phyloP scores from a whole-genome alignment of 192 early-diverging fungal genomes.

The Endogone sp. region DNA sequence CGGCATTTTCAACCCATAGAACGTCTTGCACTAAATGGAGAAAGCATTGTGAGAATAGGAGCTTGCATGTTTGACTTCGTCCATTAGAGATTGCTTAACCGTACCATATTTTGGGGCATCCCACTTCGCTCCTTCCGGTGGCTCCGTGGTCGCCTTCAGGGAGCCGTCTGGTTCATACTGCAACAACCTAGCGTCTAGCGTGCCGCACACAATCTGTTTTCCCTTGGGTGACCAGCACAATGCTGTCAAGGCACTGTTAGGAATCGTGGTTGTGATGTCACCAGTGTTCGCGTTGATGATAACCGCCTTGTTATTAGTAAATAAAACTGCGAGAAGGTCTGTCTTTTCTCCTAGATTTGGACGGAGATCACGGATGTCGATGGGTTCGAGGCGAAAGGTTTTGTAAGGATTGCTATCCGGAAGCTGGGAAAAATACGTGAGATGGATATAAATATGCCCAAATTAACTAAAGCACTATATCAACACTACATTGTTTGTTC shows the following conservation, averaged over 20 bases:
- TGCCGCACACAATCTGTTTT: conserved; percentile 82
- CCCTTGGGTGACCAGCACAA: conserved; percentile 89
- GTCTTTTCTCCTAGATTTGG: conserved; percentile 55
- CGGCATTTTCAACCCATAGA: conserved; percentile 71
- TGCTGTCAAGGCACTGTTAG: conserved; percentile 34
- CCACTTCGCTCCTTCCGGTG: conserved; percentile 29
- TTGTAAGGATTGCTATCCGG: conserved; percentile 31
- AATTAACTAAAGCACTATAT: conserved; percentile 27
- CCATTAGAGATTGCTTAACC: too few relatives aligned
- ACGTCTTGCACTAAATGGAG: conserved; percentile 58
- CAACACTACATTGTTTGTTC: too few relatives aligned
- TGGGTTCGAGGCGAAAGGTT: conserved; percentile 24
- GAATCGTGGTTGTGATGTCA: conserved; percentile 25
- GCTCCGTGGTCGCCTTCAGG: conserved; percentile 48
- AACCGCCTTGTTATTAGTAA: conserved; percentile 19
- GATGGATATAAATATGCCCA: conserved; percentile 14
- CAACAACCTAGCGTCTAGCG: conserved; percentile 46
- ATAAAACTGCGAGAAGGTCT: conserved; percentile 47
- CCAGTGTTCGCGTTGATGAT: conserved; percentile 36
- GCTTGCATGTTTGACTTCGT: too few relatives aligned
- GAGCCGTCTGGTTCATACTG: conserved; percentile 63
- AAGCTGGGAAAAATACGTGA: conserved; percentile 19
- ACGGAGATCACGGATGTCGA: conserved; percentile 55
- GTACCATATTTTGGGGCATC: conserved; percentile 6
- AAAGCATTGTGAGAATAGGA: too few relatives aligned